Percentiles rank a stretch among this genome's conserved stretches.
phyloP scores from a whole-genome alignment of 108 stramenopile species.

The Cylindrotheca closterium region DNA sequence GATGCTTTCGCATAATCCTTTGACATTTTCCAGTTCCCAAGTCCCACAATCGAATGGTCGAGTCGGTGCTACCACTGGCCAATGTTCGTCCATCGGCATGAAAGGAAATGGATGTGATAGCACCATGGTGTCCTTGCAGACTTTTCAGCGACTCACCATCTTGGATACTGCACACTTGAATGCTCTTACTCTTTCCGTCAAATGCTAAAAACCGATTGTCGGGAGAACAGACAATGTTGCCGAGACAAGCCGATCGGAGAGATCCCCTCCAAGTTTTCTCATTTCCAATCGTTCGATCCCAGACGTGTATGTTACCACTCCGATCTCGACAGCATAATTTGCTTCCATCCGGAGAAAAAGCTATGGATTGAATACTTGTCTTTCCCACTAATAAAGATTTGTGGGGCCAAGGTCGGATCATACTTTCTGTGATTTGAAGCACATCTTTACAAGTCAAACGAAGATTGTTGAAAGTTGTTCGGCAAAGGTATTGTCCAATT shows the following conservation, averaged over 20 bases:
- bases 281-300: slow-evolving; percentile 7
- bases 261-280: not conserved
- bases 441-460: slow-evolving; percentile 11
- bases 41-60: slow-evolving; percentile 93
- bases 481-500: slow-evolving; percentile 10
- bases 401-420: slow-evolving; percentile 10
- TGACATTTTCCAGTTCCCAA: not conserved
- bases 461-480: slow-evolving; percentile 5
- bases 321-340: slow-evolving; percentile 4
- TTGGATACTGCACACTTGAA: not conserved
- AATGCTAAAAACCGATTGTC: slow-evolving; percentile 8
- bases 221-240: slow-evolving; percentile 11
- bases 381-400: not conserved
- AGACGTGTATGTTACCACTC: slow-evolving; percentile 8
- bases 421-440: not conserved
- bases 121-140: slow-evolving; percentile 8
- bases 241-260: not conserved
- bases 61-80: slow-evolving; percentile 88
- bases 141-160: not conserved
- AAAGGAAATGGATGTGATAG: slow-evolving; percentile 64
- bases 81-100: slow-evolving; percentile 79
- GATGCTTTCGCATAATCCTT: not conserved
- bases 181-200: not conserved
- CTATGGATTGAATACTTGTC: slow-evolving; percentile 11
- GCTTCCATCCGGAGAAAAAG: slow-evolving; percentile 12